Percentiles rank a stretch among this genome's conserved stretches.
These are phyloP conservation scores for Amanita rimosa DNA, from an alignment of 768 basidiomycete genomes.

Conservation along the genomic window DNA sequence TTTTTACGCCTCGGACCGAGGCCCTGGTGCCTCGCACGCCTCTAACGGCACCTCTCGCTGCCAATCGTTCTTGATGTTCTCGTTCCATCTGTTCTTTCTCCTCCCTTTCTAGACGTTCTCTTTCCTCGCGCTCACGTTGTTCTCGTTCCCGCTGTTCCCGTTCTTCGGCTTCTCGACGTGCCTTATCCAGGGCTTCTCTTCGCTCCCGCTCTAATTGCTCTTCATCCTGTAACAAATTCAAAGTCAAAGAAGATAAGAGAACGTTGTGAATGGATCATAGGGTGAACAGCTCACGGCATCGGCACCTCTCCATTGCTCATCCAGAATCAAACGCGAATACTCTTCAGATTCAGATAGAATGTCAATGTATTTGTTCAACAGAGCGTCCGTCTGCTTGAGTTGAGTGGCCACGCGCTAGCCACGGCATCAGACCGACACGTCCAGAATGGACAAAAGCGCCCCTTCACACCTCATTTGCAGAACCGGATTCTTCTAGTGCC, in stretches of 20 bases:
- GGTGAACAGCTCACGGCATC: constrained; percentile 40
- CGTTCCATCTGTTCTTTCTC: constrained; percentile 32
- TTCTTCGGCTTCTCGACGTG: constrained; percentile 35
- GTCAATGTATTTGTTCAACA: constrained; percentile 65
- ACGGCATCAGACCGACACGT: background rate
- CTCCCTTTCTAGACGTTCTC: constrained; percentile 29
- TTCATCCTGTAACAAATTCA: constrained; percentile 39
- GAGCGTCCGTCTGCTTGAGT: constrained; percentile 57
- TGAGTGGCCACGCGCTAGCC: constrained; percentile 53
- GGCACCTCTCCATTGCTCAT: constrained; percentile 68
- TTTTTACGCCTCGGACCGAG: constrained; percentile 41
- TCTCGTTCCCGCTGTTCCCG: constrained; percentile 27
- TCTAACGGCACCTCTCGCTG: constrained; percentile 44
- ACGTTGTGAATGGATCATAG: background rate
- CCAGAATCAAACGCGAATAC: constrained; percentile 56
- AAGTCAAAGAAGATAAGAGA: constrained; percentile 4
- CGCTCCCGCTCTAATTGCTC: constrained; percentile 36
- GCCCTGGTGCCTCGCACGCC: constrained; percentile 67
- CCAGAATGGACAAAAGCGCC: background rate
- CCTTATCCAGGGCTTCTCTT: constrained; percentile 28
- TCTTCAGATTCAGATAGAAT: constrained; percentile 64
- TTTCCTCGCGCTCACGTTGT: constrained; percentile 37
- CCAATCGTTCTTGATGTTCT: constrained; percentile 35
- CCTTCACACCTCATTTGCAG: constrained; percentile 55
- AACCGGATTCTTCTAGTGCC: constrained; percentile 49